phyloP scores from a whole-genome alignment of 2,329 filamentous ascomycete species.

The Trichoderma afroharzianum region DNA sequence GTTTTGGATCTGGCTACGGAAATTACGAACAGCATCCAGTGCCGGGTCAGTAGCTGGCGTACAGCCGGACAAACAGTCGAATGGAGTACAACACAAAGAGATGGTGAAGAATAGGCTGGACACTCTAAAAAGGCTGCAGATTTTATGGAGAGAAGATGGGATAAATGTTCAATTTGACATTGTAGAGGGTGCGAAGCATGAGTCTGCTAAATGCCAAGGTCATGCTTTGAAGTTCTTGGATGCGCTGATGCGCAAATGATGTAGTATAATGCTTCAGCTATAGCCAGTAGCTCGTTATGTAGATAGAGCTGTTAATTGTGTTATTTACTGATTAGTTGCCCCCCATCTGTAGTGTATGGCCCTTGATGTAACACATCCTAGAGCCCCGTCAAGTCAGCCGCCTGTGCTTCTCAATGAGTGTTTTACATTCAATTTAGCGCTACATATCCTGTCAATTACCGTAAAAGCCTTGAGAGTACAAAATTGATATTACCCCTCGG shows the following conservation, averaged over 20 bases:
- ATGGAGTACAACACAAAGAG: background rate
- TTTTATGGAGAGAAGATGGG: background rate
- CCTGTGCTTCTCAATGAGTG: background rate
- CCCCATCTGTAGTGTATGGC: background rate
- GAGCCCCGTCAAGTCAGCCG: background rate
- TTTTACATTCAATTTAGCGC: background rate
- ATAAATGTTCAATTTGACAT: background rate
- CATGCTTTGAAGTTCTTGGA: background rate
- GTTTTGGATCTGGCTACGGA: background rate
- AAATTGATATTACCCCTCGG: background rate
- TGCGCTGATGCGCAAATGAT: background rate
- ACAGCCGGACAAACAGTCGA: background rate
- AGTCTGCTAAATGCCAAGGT: background rate
- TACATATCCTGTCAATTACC: background rate
- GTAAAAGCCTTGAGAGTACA: background rate
- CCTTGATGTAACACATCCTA: background rate
- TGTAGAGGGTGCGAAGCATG: background rate
- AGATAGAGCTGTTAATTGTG: background rate
- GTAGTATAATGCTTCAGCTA: background rate
- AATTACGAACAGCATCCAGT: background rate
- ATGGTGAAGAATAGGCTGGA: background rate
- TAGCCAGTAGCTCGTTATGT: background rate
- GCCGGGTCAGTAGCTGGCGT: fast-evolving
- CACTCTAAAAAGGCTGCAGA: background rate
- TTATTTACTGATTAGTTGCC: background rate